phyloP scores from a whole-genome alignment of 441 rosid species.

The Syzygium malaccense region DNA sequence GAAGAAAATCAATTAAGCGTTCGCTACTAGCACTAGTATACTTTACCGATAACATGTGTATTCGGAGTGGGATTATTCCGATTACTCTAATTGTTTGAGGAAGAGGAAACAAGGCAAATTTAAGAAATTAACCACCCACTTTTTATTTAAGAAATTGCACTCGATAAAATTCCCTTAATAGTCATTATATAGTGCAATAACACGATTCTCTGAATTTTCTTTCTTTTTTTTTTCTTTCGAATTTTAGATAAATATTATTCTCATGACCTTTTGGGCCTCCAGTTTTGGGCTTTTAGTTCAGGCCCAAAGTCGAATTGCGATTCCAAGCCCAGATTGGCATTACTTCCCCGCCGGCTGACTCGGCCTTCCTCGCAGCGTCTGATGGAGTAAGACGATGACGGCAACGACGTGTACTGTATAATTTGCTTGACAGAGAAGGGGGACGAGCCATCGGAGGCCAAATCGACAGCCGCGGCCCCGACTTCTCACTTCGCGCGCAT shows the following conservation, averaged over 20 bases:
- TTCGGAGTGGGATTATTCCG: fast-evolving
- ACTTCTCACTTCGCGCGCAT: too few species aligned
- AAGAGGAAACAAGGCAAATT: background rate
- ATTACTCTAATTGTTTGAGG: background rate
- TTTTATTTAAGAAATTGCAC: background rate
- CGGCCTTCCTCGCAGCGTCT: background rate
- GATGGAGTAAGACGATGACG: background rate
- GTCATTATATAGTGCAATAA: background rate
- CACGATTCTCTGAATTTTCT: background rate
- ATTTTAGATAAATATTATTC: background rate
- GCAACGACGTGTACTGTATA: conserved; percentile 19
- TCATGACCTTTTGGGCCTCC: background rate
- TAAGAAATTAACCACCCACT: background rate
- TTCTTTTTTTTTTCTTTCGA: too few species aligned
- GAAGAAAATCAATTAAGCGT: too few species aligned
- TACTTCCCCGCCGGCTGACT: background rate
- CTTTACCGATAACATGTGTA: too few species aligned
- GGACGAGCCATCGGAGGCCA: conserved; percentile 27
- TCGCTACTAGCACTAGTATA: background rate
- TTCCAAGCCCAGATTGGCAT: background rate
- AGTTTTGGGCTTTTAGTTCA: background rate
- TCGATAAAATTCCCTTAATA: background rate
- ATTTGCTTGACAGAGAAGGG: conserved; percentile 33
- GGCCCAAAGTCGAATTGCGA: background rate
- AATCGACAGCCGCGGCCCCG: background rate